Conservation (phyloP, 306 rosid genomes). For the Casuarina glauca region DNA sequence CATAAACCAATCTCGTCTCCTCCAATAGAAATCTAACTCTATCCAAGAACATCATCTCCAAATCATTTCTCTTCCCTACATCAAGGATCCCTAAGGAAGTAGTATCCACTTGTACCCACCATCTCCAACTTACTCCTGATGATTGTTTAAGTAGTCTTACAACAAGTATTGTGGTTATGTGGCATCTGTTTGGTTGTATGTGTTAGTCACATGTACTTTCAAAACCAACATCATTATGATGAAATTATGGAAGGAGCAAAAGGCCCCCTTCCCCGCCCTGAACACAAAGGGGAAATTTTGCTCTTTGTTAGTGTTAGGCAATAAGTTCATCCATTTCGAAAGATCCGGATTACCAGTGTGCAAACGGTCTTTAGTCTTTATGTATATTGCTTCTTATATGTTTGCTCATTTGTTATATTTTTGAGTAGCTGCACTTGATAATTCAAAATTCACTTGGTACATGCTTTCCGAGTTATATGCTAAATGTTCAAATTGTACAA, state of each 20-base stretch:
- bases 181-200: too few species aligned
- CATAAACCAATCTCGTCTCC: neutral
- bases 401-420: neutral
- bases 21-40: neutral
- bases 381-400: neutral
- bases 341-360: neutral
- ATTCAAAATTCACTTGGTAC: conserved; percentile 1
- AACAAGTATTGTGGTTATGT: too few species aligned
- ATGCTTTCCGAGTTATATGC: neutral
- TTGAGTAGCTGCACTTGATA: neutral
- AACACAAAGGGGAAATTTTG: too few species aligned
- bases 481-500: neutral
- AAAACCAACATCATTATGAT: too few species aligned
- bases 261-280: too few species aligned
- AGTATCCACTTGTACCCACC: neutral
- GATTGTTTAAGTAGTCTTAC: too few species aligned
- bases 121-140: too few species aligned
- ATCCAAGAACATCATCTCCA: neutral
- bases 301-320: too few species aligned
- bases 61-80: neutral
- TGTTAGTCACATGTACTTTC: too few species aligned
- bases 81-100: too few species aligned
- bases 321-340: neutral
- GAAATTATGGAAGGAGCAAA: too few species aligned
- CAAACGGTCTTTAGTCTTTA: neutral